Conservation (phyloP, 192 early-diverging fungal species). For the Backusella tarrabulga region DNA sequence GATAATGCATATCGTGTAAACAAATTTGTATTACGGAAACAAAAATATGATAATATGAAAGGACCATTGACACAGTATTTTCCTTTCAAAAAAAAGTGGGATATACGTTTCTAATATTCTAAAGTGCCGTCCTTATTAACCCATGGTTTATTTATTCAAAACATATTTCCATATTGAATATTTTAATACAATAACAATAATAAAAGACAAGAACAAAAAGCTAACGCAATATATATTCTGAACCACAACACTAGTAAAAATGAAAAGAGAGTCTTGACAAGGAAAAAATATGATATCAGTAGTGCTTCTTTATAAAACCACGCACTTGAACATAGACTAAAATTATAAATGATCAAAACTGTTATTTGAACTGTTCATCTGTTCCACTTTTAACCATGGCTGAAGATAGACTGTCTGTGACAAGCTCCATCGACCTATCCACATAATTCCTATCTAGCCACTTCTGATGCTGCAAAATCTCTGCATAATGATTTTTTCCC, state of each 20-base stretch:
- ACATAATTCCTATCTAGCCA: slow-evolving; percentile 68
- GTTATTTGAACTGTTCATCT: slow-evolving; percentile 64
- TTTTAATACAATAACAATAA: too few species aligned
- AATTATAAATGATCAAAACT: neutral
- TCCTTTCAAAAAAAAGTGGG: too few species aligned
- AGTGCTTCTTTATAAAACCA: too few species aligned
- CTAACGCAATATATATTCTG: neutral
- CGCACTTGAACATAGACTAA: neutral
- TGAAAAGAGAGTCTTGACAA: neutral
- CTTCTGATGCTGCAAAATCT: slow-evolving; percentile 85
- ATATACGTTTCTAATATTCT: too few species aligned
- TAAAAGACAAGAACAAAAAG: neutral
- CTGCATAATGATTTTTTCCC: slow-evolving; percentile 82
- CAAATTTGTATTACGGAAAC: too few species aligned
- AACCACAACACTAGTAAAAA: neutral
- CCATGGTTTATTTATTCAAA: neutral
- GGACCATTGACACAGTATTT: too few species aligned
- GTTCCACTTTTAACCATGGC: slow-evolving; percentile 90
- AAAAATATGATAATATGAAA: too few species aligned
- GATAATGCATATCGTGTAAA: too few species aligned
- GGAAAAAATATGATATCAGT: neutral
- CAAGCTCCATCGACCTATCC: slow-evolving; percentile 78
- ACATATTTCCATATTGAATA: neutral
- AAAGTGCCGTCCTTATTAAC: neutral
- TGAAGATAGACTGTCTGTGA: slow-evolving; percentile 84